Evolutionary conservation across 1,139 yeast genomes (phyloP).

Genomic region (Hemisphaericaspora subhashii): DNA sequence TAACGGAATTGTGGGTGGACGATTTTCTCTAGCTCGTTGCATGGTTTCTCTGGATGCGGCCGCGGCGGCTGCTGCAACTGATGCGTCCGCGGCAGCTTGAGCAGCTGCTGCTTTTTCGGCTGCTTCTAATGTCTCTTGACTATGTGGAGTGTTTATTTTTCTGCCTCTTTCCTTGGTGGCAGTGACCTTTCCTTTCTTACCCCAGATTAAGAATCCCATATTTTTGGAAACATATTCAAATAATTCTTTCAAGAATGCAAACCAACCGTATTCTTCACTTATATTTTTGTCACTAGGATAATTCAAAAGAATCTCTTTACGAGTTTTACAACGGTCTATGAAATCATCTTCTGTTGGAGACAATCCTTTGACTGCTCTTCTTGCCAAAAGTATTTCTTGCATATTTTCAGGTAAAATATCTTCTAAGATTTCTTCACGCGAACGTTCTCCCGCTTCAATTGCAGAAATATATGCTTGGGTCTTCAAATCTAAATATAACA

Average conservation of each 20-base stretch:
- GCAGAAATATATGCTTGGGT: conserved; percentile 96
- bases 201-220: conserved; percentile 72
- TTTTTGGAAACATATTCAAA: conserved; percentile 78
- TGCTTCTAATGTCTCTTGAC: conserved; percentile 22
- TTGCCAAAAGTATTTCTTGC: conserved; percentile 39
- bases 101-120: neutral
- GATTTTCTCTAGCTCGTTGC: neutral
- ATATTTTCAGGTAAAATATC: conserved; percentile 73
- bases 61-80: neutral
- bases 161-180: conserved; percentile 16
- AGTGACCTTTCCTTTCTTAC: conserved; percentile 51
- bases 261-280: conserved; percentile 35
- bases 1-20: neutral
- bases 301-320: conserved; percentile 62
- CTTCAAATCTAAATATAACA: conserved; percentile 77
- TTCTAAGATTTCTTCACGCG: conserved; percentile 68
- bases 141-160: conserved; percentile 22
- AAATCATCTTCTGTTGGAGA: conserved; percentile 76
- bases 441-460: conserved; percentile 67
- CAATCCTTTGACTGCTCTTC: conserved; percentile 30
- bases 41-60: neutral
- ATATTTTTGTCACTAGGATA: conserved; percentile 42
- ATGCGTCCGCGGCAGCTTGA: neutral
- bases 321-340: conserved; percentile 62
- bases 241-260: conserved; percentile 53